phyloP scores from a whole-genome alignment of 306 rosid genomes.

The Senna siamea region DNA sequence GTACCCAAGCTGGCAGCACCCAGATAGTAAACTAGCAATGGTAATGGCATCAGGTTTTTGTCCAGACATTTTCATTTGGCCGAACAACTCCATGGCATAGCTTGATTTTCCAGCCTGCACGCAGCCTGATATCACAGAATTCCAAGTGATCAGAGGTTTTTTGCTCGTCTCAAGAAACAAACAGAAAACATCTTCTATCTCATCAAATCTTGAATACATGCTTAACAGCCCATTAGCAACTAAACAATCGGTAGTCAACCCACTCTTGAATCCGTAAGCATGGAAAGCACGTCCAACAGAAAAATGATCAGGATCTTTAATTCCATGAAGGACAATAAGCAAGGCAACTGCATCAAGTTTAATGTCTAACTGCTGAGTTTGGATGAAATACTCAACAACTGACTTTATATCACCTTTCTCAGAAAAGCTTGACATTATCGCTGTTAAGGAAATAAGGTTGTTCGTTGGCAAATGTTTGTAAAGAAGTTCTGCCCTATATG shows the following conservation, averaged over 20 bases:
- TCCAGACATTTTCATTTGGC: conserved; percentile 60
- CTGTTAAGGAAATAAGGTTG: conserved; percentile 66
- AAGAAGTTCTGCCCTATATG: conserved; percentile 56
- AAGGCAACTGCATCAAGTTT: conserved; percentile 71
- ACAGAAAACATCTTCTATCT: conserved; percentile 53
- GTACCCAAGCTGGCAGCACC: conserved; percentile 72
- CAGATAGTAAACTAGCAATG: conserved; percentile 70
- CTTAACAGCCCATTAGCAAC: conserved; percentile 76
- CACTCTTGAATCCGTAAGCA: conserved; percentile 63
- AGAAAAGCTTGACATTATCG: conserved; percentile 63
- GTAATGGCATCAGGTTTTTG: conserved; percentile 68
- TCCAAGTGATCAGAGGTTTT: conserved; percentile 68
- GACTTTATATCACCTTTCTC: conserved; percentile 56
- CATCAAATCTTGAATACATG: conserved; percentile 75
- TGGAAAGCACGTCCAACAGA: conserved; percentile 66
- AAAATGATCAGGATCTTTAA: conserved; percentile 55
- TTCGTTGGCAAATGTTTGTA: conserved; percentile 51
- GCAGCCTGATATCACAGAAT: conserved; percentile 77
- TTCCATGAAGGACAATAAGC: conserved; percentile 77
- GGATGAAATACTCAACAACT: conserved; percentile 53
- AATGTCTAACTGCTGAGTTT: conserved; percentile 53
- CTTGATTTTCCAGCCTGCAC: conserved; percentile 74
- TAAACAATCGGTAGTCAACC: conserved; percentile 52
- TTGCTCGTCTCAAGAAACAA: conserved; percentile 55
- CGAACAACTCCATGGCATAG: conserved; percentile 66